A percentile compares a stretch with the other conserved stretches of the same genome.
Evolutionary conservation across 169 alveolate genomes (phyloP).

Genomic region (Plasmodium falciparum): DNA sequence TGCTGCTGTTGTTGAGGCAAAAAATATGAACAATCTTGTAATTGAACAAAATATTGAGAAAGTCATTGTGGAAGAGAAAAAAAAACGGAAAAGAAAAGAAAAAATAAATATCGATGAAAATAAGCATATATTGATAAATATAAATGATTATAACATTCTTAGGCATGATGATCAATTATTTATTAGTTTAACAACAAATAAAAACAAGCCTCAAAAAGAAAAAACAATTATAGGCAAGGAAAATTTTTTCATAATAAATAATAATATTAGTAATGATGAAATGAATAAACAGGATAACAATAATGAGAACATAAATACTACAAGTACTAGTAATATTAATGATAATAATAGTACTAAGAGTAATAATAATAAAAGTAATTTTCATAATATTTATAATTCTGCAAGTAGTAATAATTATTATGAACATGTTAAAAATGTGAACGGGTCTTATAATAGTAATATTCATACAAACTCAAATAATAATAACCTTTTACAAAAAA

Average conservation of each 20-base stretch:
- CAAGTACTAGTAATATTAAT: not conserved
- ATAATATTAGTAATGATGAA: not conserved
- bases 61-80: not conserved
- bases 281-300: conserved; percentile 8
- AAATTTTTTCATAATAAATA: conserved; percentile 13
- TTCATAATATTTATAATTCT: too few relatives aligned
- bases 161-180: conserved; percentile 61
- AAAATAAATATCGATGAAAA: conserved; percentile 16
- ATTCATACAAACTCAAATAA: too few relatives aligned
- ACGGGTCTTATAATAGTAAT: too few relatives aligned
- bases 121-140: conserved; percentile 51
- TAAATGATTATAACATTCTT: conserved; percentile 43
- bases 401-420: too few relatives aligned
- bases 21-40: not conserved
- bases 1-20: not conserved
- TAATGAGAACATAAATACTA: conserved; percentile 6
- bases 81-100: conserved; percentile 25
- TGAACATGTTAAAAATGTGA: too few relatives aligned
- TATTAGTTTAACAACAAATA: conserved; percentile 35
- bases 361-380: not conserved
- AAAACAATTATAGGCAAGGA: conserved; percentile 8
- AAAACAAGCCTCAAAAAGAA: conserved; percentile 5
- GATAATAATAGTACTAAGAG: conserved; percentile 15
- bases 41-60: conserved; percentile 13
- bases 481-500: too few relatives aligned